phyloP scores from a whole-genome alignment of 2,329 filamentous ascomycete genomes.

The Claviceps sp. region DNA sequence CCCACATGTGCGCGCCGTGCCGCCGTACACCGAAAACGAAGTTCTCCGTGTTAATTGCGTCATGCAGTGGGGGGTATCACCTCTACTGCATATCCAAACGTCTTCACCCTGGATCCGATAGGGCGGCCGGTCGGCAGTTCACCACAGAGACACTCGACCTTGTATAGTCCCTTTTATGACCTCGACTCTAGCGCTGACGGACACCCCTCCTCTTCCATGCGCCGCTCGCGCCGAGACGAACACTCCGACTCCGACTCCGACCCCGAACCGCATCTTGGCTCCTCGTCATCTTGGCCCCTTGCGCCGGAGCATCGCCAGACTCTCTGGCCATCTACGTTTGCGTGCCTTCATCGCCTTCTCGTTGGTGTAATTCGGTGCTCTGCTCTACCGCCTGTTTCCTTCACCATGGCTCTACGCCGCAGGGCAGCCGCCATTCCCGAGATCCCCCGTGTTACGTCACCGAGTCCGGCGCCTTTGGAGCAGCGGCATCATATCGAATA shows the following conservation, averaged over 20 bases:
- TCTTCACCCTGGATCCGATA: constrained; percentile 46
- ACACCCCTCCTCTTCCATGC: constrained; percentile 10
- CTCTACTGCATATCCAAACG: constrained; percentile 37
- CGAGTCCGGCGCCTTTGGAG: constrained; percentile 53
- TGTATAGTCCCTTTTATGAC: constrained; percentile 10
- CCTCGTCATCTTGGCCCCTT: not conserved
- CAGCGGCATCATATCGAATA: constrained; percentile 28
- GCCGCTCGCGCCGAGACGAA: constrained; percentile 36
- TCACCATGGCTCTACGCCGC: constrained; percentile 37
- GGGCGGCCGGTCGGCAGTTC: constrained; percentile 19
- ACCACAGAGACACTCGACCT: constrained; percentile 4
- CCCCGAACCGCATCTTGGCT: constrained; percentile 15
- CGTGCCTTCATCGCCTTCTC: constrained; percentile 35
- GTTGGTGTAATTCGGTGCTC: constrained; percentile 43
- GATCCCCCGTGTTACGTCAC: constrained; percentile 80
- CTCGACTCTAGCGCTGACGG: constrained; percentile 12
- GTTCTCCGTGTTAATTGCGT: constrained; percentile 17
- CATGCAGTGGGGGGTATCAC: constrained; percentile 43
- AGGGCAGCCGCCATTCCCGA: constrained; percentile 45
- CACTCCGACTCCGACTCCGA: constrained; percentile 20
- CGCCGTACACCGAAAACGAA: not conserved
- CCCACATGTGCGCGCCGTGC: constrained; percentile 4
- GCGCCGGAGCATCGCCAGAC: constrained; percentile 8
- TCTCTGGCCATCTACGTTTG: constrained; percentile 34
- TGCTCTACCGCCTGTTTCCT: constrained; percentile 46